Evolutionary conservation across 805 yeast genomes (phyloP), one percentile per base, ranked within the genome.

Genomic region (Myxozyma udenii): DNA sequence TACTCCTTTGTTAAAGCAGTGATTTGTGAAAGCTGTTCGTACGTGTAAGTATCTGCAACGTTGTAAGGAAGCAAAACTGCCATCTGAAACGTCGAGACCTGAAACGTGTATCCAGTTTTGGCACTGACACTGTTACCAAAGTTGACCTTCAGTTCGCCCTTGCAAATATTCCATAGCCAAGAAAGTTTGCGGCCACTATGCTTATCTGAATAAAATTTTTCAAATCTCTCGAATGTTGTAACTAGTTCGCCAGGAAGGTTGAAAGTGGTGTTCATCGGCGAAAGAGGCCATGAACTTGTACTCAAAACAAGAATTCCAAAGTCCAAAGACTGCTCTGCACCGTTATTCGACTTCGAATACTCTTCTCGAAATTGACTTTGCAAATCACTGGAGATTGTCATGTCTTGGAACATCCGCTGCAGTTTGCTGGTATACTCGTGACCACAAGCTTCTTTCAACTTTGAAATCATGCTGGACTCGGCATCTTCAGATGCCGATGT

Each of bases 121-220:
- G 33, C 33, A 43, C 95, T 89, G 3, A 90, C 85, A 33, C 85
- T 83, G 61, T 84, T 83, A 4, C 91, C 79, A 57, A 89, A 77
- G 65, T 87, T 85, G 9, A 95, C 95, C 68, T 84, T 86, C 51
- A 93, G 71, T 67, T 93, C 99, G 54, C 95, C 93, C 68, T 91
- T 85, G 42, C 95, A 87, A 66, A 87, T 81, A 62, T 88, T 85
- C 97, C 97, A 93, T 53, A 91, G 78, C 99, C 99, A 93, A 65
- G 87, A 85, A 62, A 93, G 78, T 58, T 87, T 82, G 68, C 98
- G 79, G 11, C 97, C 97, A 56, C 75, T 79, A 68, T 91, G 97
- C 63, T 85, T 84, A 32, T 75, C 72, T 39, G 79, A 75, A 68
- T 91, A 95, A 53, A 85, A 75, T 37, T 78, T 75, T 50, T 81